A percentile compares a stretch with the other conserved stretches of the same genome.
Conservation (phyloP, 2,329 filamentous ascomycete genomes). For the Trichoderma oligosporum region DNA sequence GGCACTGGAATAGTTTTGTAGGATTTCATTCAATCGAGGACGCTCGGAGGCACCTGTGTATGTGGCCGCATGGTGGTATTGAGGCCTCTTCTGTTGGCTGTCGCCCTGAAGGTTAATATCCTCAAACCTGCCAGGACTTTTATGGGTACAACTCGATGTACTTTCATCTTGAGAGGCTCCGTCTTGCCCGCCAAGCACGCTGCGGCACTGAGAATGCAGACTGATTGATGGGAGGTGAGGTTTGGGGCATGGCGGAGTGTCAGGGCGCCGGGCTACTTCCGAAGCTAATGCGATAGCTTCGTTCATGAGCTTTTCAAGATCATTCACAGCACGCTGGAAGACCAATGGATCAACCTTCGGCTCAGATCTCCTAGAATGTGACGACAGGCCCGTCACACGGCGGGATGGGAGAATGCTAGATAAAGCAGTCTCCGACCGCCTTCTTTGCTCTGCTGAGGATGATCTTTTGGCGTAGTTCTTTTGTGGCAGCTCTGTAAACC, state of each 20-base stretch:
- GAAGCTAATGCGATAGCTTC: conserved; percentile 45
- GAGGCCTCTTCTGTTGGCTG: conserved; percentile 16
- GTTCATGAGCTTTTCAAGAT: conserved; percentile 45
- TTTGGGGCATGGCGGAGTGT: conserved; percentile 20
- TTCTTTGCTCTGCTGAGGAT: conserved; percentile 21
- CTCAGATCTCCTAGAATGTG: conserved; percentile 24
- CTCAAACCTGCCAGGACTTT: conserved; percentile 9
- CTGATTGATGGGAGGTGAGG: conserved; percentile 21
- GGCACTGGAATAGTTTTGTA: conserved; percentile 28
- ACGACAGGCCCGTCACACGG: conserved; percentile 22
- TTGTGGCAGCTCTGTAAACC: conserved; percentile 29
- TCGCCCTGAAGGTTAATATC: conserved; percentile 17
- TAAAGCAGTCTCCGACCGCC: conserved; percentile 26
- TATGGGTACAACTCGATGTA: conserved; percentile 14
- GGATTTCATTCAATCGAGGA: conserved; percentile 27
- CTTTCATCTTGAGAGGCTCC: neutral
- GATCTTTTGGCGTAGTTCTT: conserved; percentile 18
- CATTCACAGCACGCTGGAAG: conserved; percentile 38
- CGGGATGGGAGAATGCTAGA: conserved; percentile 22
- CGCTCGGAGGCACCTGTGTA: conserved; percentile 24
- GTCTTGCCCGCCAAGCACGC: neutral
- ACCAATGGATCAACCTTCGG: conserved; percentile 26
- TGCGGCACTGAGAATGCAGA: conserved; percentile 17
- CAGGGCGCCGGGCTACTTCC: conserved; percentile 36
- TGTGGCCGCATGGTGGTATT: conserved; percentile 28